A percentile compares a stretch with the other conserved stretches of the same genome.
phyloP scores from a whole-genome alignment of 768 basidiomycete species.

The Nidularia sp. region DNA sequence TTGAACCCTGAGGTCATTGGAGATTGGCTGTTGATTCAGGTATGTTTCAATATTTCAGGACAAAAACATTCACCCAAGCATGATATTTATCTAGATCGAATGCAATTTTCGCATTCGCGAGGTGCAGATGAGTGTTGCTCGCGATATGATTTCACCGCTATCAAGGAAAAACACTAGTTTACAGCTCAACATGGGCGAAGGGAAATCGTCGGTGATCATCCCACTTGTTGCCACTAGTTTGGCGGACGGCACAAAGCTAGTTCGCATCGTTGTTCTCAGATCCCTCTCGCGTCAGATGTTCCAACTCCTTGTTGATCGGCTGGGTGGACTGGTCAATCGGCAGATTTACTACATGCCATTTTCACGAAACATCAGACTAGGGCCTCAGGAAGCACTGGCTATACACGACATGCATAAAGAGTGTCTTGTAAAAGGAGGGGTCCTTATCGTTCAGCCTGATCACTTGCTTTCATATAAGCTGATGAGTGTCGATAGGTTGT shows the following conservation, averaged over 20 bases:
- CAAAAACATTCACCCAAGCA: background rate
- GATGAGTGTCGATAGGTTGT: conserved; percentile 34
- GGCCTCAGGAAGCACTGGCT: conserved; percentile 6
- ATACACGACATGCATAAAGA: conserved; percentile 28
- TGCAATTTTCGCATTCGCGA: conserved; percentile 36
- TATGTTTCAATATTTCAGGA: conserved; percentile 10
- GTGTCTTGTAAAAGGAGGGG: conserved; percentile 33
- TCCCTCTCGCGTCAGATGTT: conserved; percentile 45
- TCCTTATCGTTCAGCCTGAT: conserved; percentile 51
- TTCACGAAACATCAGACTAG: conserved; percentile 30
- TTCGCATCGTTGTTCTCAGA: conserved; percentile 48
- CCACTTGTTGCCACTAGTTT: conserved; percentile 36
- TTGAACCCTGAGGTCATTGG: conserved; percentile 15
- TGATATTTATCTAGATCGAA: conserved; percentile 31
- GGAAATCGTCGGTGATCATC: conserved; percentile 49
- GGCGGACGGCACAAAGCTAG: conserved; percentile 37
- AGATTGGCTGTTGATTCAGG: conserved; percentile 45
- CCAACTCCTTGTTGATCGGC: conserved; percentile 35
- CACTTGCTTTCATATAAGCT: conserved; percentile 49
- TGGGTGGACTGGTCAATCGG: conserved; percentile 41
- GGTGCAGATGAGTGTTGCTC: conserved; percentile 35
- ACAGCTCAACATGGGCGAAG: conserved; percentile 60
- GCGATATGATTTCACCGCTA: conserved; percentile 41
- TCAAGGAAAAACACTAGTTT: conserved; percentile 29
- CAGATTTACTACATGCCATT: conserved; percentile 49